Evolutionary conservation across 306 rosid genomes (phyloP).

Genomic region (Dalbergia oliveri): DNA sequence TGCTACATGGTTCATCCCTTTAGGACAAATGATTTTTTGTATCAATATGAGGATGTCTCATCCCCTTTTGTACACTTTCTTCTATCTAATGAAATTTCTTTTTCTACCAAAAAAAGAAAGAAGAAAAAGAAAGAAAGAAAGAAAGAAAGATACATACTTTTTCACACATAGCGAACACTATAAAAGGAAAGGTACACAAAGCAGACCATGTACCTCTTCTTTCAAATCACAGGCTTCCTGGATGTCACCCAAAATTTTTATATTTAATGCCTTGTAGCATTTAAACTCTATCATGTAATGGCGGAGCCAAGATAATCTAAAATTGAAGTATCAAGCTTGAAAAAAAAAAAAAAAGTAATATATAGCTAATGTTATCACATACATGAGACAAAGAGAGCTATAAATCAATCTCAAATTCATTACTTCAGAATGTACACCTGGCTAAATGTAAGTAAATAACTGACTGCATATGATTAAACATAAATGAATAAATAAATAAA

Average conservation of each 20-base stretch:
- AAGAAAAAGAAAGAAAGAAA: constrained; percentile 1
- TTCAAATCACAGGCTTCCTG: background rate
- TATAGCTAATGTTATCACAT: background rate
- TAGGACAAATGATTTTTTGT: too few species aligned
- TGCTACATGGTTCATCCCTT: too few species aligned
- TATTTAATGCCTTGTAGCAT: background rate
- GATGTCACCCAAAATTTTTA: background rate
- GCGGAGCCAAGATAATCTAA: background rate
- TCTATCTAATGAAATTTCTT: too few species aligned
- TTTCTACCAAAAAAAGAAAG: background rate
- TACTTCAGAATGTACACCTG: constrained; percentile 5
- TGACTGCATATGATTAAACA: background rate
- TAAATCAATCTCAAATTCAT: constrained; percentile 13
- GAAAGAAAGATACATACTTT: background rate
- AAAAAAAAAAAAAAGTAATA: background rate
- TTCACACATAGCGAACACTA: background rate
- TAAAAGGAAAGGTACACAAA: background rate
- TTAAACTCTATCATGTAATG: background rate
- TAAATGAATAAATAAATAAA: background rate
- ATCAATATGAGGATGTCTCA: too few species aligned
- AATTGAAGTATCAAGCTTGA: background rate
- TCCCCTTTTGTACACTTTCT: too few species aligned
- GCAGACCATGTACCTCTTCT: background rate
- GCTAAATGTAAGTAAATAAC: background rate
- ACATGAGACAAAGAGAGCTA: background rate